A percentile compares a stretch with the other conserved stretches of the same genome.
Evolutionary conservation across 805 yeast species (phyloP).

Genomic region (Myxozyma mucilagina): DNA sequence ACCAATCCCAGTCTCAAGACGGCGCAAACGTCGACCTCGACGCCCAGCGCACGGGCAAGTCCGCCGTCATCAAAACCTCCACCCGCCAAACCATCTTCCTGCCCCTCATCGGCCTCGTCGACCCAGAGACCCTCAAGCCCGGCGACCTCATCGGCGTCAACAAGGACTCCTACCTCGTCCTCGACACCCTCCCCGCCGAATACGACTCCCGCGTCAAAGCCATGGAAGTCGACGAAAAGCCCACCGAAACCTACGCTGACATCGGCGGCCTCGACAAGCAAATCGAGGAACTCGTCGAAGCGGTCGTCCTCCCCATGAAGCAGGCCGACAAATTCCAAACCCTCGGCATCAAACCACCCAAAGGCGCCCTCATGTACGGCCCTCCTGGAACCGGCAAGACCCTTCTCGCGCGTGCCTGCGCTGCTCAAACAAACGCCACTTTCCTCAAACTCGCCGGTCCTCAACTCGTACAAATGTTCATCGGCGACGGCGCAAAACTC

Average conservation of each 20-base stretch:
- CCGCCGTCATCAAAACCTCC: conserved; percentile 97
- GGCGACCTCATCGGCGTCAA: conserved; percentile 97
- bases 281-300: conserved; percentile 96
- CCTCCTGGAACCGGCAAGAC: conserved; percentile 99
- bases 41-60: conserved; percentile 86
- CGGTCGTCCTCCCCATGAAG: conserved; percentile 97
- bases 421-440: conserved; percentile 97
- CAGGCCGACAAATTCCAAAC: conserved; percentile 94
- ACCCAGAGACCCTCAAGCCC: conserved; percentile 88
- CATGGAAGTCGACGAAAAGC: conserved; percentile 99
- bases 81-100: conserved; percentile 96
- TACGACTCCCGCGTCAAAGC: conserved; percentile 98
- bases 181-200: conserved; percentile 95
- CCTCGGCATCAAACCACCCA: conserved; percentile 95
- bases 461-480: conserved; percentile 95
- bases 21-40: conserved; percentile 95
- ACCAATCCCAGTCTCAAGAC: no score
- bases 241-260: conserved; percentile 94
- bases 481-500: conserved; percentile 98
- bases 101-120: conserved; percentile 94
- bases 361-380: conserved; percentile 91
- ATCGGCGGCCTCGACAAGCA: conserved; percentile 98
- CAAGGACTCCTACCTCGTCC: conserved; percentile 88
- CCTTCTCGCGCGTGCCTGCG: conserved; percentile 95
- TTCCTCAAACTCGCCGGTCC: conserved; percentile 96